Evolutionary conservation across 2,329 filamentous ascomycete genomes (phyloP).

Genomic region (Trichophyton verrucosum): DNA sequence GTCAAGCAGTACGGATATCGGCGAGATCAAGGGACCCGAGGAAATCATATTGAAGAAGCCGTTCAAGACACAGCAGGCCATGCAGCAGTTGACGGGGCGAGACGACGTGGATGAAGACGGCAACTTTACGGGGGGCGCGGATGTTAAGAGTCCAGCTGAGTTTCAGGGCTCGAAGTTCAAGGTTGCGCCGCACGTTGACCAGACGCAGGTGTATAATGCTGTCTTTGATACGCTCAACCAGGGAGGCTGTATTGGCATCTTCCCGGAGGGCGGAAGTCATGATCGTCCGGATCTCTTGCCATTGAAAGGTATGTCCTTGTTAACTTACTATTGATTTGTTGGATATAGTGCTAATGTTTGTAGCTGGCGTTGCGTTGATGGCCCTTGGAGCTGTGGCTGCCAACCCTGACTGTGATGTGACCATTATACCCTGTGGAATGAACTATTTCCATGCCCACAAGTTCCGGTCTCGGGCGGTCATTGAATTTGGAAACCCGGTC

Average conservation of each 20-base stretch:
- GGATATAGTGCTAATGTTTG: constrained; percentile 3
- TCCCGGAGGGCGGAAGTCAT: constrained; percentile 92
- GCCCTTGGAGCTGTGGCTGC: constrained; percentile 79
- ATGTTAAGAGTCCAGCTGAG: constrained; percentile 40
- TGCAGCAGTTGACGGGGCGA: constrained; percentile 71
- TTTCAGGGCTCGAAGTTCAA: constrained; percentile 75
- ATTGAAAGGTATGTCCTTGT: constrained; percentile 50
- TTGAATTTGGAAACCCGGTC: constrained; percentile 86
- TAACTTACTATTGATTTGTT: not conserved
- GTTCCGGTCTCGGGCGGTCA: constrained; percentile 86
- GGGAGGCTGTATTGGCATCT: constrained; percentile 89
- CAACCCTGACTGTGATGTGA: constrained; percentile 74
- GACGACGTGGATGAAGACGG: constrained; percentile 58
- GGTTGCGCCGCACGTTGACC: constrained; percentile 83
- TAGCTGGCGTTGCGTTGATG: constrained; percentile 94
- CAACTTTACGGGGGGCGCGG: constrained; percentile 45
- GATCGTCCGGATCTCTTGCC: constrained; percentile 85
- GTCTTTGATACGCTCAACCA: constrained; percentile 73
- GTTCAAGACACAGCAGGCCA: constrained; percentile 62
- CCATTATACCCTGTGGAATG: constrained; percentile 95
- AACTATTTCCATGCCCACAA: constrained; percentile 99
- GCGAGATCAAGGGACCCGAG: constrained; percentile 64
- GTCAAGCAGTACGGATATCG: constrained; percentile 71
- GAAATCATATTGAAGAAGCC: constrained; percentile 78
- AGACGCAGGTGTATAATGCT: constrained; percentile 83